Evolutionary conservation across 1,284 basidiomycete species (phyloP).

Genomic region (Xerocomus amazonicus): DNA sequence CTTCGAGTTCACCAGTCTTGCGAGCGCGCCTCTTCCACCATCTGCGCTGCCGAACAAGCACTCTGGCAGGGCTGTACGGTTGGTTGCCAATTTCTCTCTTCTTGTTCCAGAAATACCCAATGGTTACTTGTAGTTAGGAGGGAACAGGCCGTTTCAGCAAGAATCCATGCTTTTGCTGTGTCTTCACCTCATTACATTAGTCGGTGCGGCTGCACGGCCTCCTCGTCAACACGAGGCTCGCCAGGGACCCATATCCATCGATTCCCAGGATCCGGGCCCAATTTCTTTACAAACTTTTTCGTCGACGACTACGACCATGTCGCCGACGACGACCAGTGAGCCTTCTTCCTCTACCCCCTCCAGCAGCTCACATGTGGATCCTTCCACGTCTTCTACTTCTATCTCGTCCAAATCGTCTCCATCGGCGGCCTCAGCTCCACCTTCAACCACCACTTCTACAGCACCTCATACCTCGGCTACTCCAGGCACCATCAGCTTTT

Average conservation of each 20-base stretch:
- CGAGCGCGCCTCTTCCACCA: not conserved
- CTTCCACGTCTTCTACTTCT: not conserved
- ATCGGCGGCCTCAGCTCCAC: constrained; percentile 4
- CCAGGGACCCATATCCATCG: constrained; percentile 15
- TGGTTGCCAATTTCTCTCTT: not conserved
- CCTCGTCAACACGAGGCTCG: constrained; percentile 23
- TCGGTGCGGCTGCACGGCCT: constrained; percentile 12
- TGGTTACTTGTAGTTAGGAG: not conserved
- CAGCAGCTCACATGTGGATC: not conserved
- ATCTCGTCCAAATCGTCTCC: constrained; percentile 4
- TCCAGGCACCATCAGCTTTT: constrained; percentile 23
- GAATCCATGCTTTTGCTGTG: constrained; percentile 6
- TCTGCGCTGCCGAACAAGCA: not conserved
- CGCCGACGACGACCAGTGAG: constrained; percentile 18
- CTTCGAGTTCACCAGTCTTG: not conserved
- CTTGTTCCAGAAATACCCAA: constrained; percentile 1
- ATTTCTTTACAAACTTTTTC: constrained; percentile 5
- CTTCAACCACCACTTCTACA: constrained; percentile 13
- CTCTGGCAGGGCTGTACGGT: constrained; percentile 1
- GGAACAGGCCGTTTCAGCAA: constrained; percentile 12
- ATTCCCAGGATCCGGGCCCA: constrained; percentile 9
- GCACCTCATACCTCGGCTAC: constrained; percentile 23
- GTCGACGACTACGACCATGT: constrained; percentile 10
- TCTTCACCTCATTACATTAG: constrained; percentile 10
- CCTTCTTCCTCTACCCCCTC: constrained; percentile 1